phyloP scores from a whole-genome alignment of 2,329 filamentous ascomycete species.

The Sporothrix globosa region DNA sequence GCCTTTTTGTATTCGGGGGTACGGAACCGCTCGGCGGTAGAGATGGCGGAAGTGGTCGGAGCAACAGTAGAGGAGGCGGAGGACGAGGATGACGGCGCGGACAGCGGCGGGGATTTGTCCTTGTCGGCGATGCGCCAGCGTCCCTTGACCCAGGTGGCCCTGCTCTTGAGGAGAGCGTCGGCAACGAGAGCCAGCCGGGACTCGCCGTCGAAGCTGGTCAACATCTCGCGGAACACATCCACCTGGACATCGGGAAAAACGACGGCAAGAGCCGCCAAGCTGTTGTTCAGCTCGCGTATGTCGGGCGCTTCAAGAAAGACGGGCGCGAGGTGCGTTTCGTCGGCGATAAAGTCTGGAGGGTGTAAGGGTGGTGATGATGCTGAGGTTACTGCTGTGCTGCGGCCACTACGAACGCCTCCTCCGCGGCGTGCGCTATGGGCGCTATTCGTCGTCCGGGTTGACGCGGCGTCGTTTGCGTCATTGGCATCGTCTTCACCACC shows the following conservation, averaged over 20 bases:
- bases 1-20: constrained; percentile 69
- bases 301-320: constrained; percentile 60
- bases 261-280: constrained; percentile 68
- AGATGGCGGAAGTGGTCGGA: constrained; percentile 45
- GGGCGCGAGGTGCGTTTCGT: constrained; percentile 58
- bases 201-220: constrained; percentile 72
- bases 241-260: constrained; percentile 81
- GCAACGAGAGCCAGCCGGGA: constrained; percentile 77
- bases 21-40: constrained; percentile 68
- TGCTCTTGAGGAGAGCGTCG: constrained; percentile 74
- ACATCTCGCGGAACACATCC: constrained; percentile 82
- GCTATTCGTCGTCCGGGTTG: constrained; percentile 6
- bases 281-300: constrained; percentile 69
- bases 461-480: constrained; percentile 21
- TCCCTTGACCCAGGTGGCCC: constrained; percentile 70
- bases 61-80: neutral
- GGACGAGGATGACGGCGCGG: neutral
- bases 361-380: neutral
- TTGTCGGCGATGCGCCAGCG: constrained; percentile 58
- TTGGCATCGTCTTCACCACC: neutral
- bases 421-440: neutral
- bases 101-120: constrained; percentile 53
- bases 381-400: neutral
- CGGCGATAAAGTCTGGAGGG: constrained; percentile 55
- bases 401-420: constrained; percentile 10